phyloP scores from a whole-genome alignment of 768 basidiomycete species.

The Inosperma sp. region DNA sequence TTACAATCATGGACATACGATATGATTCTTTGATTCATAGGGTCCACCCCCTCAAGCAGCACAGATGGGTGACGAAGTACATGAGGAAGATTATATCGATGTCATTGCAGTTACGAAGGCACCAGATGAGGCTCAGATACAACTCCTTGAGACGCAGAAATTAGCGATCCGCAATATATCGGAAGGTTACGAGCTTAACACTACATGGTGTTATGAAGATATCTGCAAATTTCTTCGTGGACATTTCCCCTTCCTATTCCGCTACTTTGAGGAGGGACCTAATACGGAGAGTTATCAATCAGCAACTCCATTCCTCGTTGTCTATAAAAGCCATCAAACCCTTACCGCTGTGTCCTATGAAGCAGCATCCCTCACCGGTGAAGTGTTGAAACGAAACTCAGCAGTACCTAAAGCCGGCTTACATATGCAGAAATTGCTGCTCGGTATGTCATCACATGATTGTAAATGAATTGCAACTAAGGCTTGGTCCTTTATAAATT shows the following conservation, averaged over 20 bases:
- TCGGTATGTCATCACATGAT: no score
- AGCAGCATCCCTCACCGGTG: neutral
- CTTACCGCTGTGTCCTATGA: neutral
- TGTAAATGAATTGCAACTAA: no score
- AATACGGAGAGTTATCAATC: neutral
- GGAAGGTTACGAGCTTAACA: neutral
- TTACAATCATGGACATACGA: neutral
- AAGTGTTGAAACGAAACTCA: neutral
- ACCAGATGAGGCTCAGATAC: neutral
- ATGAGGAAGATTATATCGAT: neutral
- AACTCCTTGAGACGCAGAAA: neutral
- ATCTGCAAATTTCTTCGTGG: neutral
- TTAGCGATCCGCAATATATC: neutral
- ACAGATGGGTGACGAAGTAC: neutral
- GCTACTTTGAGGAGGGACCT: neutral
- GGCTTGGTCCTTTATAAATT: no score
- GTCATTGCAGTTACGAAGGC: neutral
- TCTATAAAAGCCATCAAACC: neutral
- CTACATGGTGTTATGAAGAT: neutral
- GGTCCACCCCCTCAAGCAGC: neutral
- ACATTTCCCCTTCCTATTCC: neutral
- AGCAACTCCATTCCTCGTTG: neutral
- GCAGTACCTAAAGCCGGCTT: no score
- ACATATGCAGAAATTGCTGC: no score
- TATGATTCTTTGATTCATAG: neutral